Percentiles rank a stretch among this genome's conserved stretches.
Conservation (phyloP, 225 moss, liverwort and hornwort species). For the Climacium dendroides region DNA sequence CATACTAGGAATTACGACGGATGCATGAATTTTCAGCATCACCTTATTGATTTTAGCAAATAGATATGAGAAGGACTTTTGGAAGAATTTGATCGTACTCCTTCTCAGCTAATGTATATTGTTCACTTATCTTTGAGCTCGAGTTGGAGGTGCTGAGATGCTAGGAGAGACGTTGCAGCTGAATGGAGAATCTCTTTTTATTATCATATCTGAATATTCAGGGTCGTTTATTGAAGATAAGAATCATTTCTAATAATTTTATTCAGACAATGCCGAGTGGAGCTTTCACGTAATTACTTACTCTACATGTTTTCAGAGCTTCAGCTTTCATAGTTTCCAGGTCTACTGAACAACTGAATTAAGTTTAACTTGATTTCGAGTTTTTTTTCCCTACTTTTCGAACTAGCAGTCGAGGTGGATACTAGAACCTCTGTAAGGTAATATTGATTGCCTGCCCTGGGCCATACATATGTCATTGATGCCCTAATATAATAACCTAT, state of each 20-base stretch:
- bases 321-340: background rate
- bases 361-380: background rate
- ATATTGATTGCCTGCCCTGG: background rate
- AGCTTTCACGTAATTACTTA: background rate
- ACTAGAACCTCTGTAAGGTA: background rate
- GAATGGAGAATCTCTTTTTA: background rate
- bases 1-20: background rate
- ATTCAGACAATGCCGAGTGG: background rate
- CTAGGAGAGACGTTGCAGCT: background rate
- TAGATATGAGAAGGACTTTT: background rate
- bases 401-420: background rate
- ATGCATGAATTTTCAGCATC: background rate
- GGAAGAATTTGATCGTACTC: background rate
- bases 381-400: background rate
- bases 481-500: background rate
- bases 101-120: background rate
- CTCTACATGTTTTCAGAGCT: background rate
- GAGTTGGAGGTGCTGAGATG: background rate
- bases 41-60: background rate
- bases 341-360: background rate
- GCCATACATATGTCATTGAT: background rate
- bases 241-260: background rate
- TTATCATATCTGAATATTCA: background rate
- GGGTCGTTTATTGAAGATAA: background rate
- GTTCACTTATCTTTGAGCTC: background rate